Percentiles rank a stretch among this genome's conserved stretches.
Evolutionary conservation across 2,329 filamentous ascomycete species (phyloP).

Genomic region (Fusarium napiforme): DNA sequence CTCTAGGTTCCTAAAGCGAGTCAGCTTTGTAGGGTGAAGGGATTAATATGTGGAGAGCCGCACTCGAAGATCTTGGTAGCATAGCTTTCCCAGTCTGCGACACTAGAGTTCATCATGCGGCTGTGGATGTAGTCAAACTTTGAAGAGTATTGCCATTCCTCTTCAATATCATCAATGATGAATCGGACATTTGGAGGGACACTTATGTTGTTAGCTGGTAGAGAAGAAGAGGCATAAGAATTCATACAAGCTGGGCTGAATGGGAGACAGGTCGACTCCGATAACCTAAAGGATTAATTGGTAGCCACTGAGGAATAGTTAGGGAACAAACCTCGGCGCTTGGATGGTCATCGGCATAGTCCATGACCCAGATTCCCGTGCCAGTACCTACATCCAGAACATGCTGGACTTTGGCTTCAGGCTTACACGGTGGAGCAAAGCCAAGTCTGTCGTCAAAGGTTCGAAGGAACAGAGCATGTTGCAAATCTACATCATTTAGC

Average conservation of each 20-base stretch:
- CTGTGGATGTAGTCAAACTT: slow-evolving; percentile 25
- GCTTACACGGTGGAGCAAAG: background rate
- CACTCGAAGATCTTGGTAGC: slow-evolving; percentile 3
- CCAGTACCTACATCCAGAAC: slow-evolving; percentile 24
- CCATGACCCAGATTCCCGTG: slow-evolving; percentile 20
- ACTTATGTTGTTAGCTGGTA: background rate
- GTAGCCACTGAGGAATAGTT: too few species aligned
- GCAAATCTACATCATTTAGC: background rate
- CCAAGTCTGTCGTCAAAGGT: slow-evolving; percentile 19
- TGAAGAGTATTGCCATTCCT: slow-evolving; percentile 9
- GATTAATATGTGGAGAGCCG: accelerated
- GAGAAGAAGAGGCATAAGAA: accelerated
- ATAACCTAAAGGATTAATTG: too few species aligned
- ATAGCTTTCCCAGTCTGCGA: slow-evolving; percentile 8
- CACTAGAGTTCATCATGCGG: slow-evolving; percentile 15
- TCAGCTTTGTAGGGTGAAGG: background rate
- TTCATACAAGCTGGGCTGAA: slow-evolving; percentile 4
- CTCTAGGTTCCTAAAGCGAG: background rate
- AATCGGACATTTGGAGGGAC: slow-evolving; percentile 14
- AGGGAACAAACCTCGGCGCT: slow-evolving; percentile 4
- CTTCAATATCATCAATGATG: slow-evolving; percentile 13
- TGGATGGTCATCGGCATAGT: slow-evolving; percentile 25
- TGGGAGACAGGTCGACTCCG: slow-evolving; percentile 7
- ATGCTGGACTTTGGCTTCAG: background rate
- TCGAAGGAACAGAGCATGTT: slow-evolving; percentile 19